Conservation (phyloP, 2,329 filamentous ascomycete genomes). For the Colletotrichum phormii region DNA sequence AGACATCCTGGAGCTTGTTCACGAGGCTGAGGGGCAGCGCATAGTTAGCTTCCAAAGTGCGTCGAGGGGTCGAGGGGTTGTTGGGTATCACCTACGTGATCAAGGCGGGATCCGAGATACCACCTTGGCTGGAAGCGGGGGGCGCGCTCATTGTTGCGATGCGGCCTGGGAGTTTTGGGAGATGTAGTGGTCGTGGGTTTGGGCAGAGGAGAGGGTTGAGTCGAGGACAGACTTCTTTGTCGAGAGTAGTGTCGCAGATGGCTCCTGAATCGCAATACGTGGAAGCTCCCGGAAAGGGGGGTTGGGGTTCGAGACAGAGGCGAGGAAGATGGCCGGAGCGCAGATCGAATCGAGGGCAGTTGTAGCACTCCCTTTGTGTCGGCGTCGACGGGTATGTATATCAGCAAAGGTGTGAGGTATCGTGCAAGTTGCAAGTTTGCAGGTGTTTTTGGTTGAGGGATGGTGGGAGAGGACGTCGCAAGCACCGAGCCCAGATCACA, state of each 20-base stretch:
- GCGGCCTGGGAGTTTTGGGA: constrained; percentile 18
- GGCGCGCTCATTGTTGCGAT: constrained; percentile 34
- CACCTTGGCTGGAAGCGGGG: constrained; percentile 50
- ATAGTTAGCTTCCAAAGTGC: constrained; percentile 37
- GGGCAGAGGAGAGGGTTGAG: neutral
- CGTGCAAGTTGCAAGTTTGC: constrained; percentile 7
- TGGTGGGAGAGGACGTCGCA: constrained; percentile 30
- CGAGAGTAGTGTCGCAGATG: constrained; percentile 35
- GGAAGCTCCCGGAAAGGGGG: constrained; percentile 29
- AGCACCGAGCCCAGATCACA: constrained; percentile 15
- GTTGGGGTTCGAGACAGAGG: constrained; percentile 12
- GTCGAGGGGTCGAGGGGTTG: neutral
- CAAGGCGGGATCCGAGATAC: constrained; percentile 74
- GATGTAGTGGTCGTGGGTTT: neutral
- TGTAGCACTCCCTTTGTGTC: neutral
- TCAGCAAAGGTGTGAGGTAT: constrained; percentile 1
- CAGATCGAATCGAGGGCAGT: constrained; percentile 3
- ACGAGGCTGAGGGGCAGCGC: constrained; percentile 71
- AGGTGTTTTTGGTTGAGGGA: constrained; percentile 15
- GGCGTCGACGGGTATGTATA: constrained; percentile 20
- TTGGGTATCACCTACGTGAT: constrained; percentile 64
- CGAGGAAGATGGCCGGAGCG: constrained; percentile 7
- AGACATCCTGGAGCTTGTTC: constrained; percentile 99
- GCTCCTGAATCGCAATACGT: constrained; percentile 34
- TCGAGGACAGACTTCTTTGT: constrained; percentile 23